Base-by-base conservation (phyloP, 768 basidiomycete species). In the Fistulinella prunicolor region DNA sequence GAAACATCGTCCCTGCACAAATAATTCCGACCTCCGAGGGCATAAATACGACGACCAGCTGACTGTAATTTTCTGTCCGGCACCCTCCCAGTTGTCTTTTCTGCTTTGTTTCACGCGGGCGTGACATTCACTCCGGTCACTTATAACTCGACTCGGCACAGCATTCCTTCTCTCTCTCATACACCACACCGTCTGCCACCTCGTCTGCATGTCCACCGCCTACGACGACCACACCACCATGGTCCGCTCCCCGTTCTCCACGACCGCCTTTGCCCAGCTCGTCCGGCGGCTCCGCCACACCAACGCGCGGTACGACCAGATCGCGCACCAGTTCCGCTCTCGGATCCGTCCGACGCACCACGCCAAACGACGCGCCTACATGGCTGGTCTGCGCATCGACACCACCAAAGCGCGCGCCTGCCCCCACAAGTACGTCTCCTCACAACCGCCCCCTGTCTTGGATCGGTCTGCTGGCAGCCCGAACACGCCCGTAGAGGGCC, bases 321-420 rank as follows among this genome's bases (percentile, higher is more conserved):
- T 77, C 47, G 78, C 80, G 0, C 59, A 50, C 39, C 57, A 63
- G 38, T 58, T 70, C 24, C 78, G 79, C 44, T 51, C 60, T 28
- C 57, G 67, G 14, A 56, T 68, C 13, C 61, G 48, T 5, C 73
- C 67, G 13, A 76, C 77, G 0, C 53, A 70, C 51, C 77, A 76
- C 59, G 81, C 81, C 1, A 74, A 73, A 37, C 70, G 61, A 4
- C 75, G 69, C 29, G 81, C 82, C 9, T 54, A 48, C 16, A 50
- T 54, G n/a, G 71, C 75, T 22, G 69, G 72, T 16, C 75, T 82
- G 13, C 54, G 47, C 28, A 63, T 83, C 38, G 68, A 78, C 60
- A 70, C 72, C 23, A 46, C 55, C 5, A 66, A 63, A 26, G 82
- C 82, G 1, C 60, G 66, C 17, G 45, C 56, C 2, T 76, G 75